Percentiles rank a stretch among this genome's conserved stretches.
Conservation (phyloP, 2,329 filamentous ascomycete species). For the Clonostachys sp. region DNA sequence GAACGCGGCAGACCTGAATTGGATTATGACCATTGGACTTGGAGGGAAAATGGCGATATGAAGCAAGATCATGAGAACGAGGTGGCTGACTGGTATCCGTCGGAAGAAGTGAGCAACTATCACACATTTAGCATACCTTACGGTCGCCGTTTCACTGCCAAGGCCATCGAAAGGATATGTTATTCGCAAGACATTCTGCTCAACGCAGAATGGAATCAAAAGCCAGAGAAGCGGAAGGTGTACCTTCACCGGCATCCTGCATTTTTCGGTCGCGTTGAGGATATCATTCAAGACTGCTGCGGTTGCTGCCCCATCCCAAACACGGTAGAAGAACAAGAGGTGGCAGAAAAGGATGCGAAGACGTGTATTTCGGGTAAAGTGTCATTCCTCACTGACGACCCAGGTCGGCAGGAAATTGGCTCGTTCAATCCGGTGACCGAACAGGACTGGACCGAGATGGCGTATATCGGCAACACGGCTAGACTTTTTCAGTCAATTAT, state of each 20-base stretch:
- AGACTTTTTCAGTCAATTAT: conserved; percentile 80
- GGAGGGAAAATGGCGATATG: conserved; percentile 57
- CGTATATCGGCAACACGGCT: conserved; percentile 76
- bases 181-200: conserved; percentile 78
- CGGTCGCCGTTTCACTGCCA: conserved; percentile 55
- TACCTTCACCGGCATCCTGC: conserved; percentile 80
- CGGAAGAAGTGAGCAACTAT: conserved; percentile 74
- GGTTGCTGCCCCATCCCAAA: conserved; percentile 67
- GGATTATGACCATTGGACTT: conserved; percentile 31
- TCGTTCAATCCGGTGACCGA: conserved; percentile 78
- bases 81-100: conserved; percentile 75
- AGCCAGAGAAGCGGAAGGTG: conserved; percentile 64
- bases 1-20: conserved; percentile 68
- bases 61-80: conserved; percentile 77
- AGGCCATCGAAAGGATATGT: conserved; percentile 75
- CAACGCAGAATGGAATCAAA: conserved; percentile 82
- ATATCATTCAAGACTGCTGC: conserved; percentile 78
- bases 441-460: conserved; percentile 87
- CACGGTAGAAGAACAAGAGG: conserved; percentile 67
- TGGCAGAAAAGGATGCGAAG: conserved; percentile 68
- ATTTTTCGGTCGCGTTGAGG: conserved; percentile 73
- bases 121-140: conserved; percentile 73
- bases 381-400: conserved; percentile 73
- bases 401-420: conserved; percentile 67
- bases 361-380: conserved; percentile 72